Evolutionary conservation across 139 green algal genomes (phyloP).

Genomic region (Chlorella vulgaris): DNA sequence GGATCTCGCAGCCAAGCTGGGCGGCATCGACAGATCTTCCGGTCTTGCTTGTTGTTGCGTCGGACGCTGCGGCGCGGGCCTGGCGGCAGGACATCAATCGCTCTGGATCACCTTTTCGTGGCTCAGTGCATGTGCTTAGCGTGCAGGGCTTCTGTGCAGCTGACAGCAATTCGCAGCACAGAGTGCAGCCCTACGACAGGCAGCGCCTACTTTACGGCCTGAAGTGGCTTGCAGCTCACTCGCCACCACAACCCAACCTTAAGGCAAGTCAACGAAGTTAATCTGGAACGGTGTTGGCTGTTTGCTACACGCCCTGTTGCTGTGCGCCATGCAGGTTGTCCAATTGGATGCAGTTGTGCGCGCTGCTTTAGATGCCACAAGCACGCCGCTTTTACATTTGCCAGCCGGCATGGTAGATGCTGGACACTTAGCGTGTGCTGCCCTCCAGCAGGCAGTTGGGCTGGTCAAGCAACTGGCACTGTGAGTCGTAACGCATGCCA

Average conservation of each 20-base stretch:
- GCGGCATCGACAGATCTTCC: no score
- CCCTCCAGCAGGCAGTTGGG: neutral
- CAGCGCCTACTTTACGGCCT: constrained; percentile 25
- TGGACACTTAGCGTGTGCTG: neutral
- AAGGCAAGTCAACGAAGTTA: neutral
- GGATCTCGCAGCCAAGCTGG: no score
- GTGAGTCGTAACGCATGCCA: no score
- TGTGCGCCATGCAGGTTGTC: constrained; percentile 5
- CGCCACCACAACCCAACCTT: constrained; percentile 24
- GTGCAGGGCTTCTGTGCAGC: neutral
- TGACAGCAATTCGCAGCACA: neutral
- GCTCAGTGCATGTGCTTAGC: neutral
- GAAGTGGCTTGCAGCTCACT: constrained; percentile 27
- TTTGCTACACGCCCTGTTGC: neutral
- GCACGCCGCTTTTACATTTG: neutral
- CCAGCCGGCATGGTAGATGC: neutral
- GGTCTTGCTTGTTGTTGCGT: constrained; percentile 19
- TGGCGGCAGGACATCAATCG: constrained; percentile 16
- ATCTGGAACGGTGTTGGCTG: neutral
- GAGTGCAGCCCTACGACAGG: neutral
- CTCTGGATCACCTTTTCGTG: neutral
- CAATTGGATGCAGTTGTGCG: neutral
- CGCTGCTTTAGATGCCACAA: neutral
- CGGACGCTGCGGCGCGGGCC: neutral
- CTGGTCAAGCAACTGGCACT: neutral